Percentiles rank a stretch among this genome's conserved stretches.
phyloP scores from a whole-genome alignment of 192 early-diverging fungal genomes.

The Pilaira anomala region DNA sequence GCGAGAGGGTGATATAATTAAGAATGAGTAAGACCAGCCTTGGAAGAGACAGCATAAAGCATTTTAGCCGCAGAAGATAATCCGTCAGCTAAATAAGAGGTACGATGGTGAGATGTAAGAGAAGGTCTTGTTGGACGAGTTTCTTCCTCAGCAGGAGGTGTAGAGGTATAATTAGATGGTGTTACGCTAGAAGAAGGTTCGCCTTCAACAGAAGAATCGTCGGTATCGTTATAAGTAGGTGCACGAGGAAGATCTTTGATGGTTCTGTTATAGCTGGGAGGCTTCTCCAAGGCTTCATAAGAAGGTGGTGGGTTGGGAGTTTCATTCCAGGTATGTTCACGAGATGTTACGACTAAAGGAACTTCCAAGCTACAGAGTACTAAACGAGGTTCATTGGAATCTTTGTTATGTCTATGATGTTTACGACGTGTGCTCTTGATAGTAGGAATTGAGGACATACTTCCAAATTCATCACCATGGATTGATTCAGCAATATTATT shows the following conservation, averaged over 20 bases:
- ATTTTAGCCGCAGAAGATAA: too few relatives aligned
- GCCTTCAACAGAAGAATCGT: not conserved
- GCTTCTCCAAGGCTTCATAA: constrained; percentile 20
- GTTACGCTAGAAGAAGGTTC: too few relatives aligned
- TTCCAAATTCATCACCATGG: not conserved
- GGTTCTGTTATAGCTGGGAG: constrained; percentile 20
- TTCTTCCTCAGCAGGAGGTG: too few relatives aligned
- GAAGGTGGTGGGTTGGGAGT: constrained; percentile 23
- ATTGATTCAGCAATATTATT: not conserved
- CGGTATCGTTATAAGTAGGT: constrained; percentile 8
- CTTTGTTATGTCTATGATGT: not conserved
- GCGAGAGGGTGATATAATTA: too few relatives aligned
- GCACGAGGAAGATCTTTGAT: constrained; percentile 16
- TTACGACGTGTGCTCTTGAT: not conserved
- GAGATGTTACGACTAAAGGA: constrained; percentile 30
- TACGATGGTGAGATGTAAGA: too few relatives aligned
- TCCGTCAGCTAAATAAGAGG: too few relatives aligned
- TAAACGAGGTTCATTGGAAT: constrained; percentile 6
- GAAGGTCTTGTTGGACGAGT: too few relatives aligned
- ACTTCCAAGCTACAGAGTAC: constrained; percentile 22
- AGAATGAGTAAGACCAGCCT: too few relatives aligned
- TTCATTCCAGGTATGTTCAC: constrained; percentile 24
- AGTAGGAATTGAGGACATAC: not conserved
- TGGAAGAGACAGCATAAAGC: too few relatives aligned
- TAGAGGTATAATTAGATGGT: too few relatives aligned